Percentiles rank a stretch among this genome's conserved stretches.
Conservation (phyloP, 1,284 basidiomycete species). For the Gymnopus androsaceus region DNA sequence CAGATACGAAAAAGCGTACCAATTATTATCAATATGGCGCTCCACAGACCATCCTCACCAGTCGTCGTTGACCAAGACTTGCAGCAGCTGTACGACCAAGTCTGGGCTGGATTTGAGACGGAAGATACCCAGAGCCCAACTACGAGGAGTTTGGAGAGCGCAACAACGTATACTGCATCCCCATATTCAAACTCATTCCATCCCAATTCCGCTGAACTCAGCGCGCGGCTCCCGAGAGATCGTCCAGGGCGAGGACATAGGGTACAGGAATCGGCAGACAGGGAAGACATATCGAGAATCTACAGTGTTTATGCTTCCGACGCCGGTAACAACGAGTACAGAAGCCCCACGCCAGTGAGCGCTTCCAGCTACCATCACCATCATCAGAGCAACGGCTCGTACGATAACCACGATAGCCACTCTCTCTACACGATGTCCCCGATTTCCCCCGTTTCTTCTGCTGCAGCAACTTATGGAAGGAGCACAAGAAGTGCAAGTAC, state of each 20-base stretch:
- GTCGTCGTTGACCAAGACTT: slow-evolving; percentile 58
- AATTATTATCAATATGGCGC: background rate
- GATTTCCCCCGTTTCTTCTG: background rate
- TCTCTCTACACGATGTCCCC: background rate
- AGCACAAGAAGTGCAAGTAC: slow-evolving; percentile 2
- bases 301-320: slow-evolving; percentile 33
- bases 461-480: background rate
- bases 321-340: background rate
- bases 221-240: background rate
- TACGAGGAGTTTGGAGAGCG: slow-evolving; percentile 22
- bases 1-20: background rate
- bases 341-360: background rate
- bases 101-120: slow-evolving; percentile 64
- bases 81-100: slow-evolving; percentile 69
- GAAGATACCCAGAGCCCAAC: slow-evolving; percentile 29
- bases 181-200: background rate
- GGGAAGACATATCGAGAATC: slow-evolving; percentile 21
- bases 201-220: too few relatives aligned
- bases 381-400: background rate
- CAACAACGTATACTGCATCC: background rate
- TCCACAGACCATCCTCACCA: background rate
- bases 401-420: too few relatives aligned
- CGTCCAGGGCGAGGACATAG: too few relatives aligned
- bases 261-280: background rate
- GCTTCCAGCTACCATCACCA: background rate